Evolutionary conservation across 257 asterid species (phyloP), one percentile per base, ranked within the genome.

Genomic region (Lantana camara): DNA sequence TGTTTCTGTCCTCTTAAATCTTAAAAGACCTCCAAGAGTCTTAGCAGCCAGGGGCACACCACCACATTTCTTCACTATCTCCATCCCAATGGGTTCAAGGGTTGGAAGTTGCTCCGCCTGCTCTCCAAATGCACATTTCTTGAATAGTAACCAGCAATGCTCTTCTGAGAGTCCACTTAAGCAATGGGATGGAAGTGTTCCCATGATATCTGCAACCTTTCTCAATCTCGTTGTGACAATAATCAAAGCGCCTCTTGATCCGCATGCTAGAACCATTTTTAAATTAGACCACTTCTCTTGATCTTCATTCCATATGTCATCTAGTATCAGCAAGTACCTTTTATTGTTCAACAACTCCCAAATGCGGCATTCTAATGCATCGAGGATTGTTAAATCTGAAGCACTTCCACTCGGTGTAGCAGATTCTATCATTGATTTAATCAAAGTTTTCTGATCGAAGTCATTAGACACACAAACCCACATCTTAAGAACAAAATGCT

Each of bases 31-130:
- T 42, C 79, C 79, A 11, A 75, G 76, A 30, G 79, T 67, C 63
- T 75, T 75, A 11, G 77, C 70, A 5, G 77, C 80, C 11, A 75
- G 46, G 9, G 77, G 80, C 6, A 75, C 70, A 13, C 80, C 80
- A 12, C 48, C 57, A 53, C 80, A 75, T 23, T 67, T 75, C 23
- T 48, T 64, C 41, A 66, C 66, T 1, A 75, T 75, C 22, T 38
- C 57, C 62, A 41, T 75, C 9, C 80, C 76, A 34, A 64, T 75
- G 20, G 29, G 17, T 37, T 40, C 66, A 30, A 75, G 64, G 2
- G 37, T 35, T 11, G 63, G 44, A 5, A 41, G 51, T 48, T 64
- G 54, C 13, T 20, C 21, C n/a, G 17, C 34, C 15, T 54, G 70
- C 8, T 37, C 41, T 23, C 70, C 30, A n/a, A n/a, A n/a, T n/a